Conservation (phyloP, 1,284 basidiomycete genomes). For the Cystobasidiaceae sp. region DNA sequence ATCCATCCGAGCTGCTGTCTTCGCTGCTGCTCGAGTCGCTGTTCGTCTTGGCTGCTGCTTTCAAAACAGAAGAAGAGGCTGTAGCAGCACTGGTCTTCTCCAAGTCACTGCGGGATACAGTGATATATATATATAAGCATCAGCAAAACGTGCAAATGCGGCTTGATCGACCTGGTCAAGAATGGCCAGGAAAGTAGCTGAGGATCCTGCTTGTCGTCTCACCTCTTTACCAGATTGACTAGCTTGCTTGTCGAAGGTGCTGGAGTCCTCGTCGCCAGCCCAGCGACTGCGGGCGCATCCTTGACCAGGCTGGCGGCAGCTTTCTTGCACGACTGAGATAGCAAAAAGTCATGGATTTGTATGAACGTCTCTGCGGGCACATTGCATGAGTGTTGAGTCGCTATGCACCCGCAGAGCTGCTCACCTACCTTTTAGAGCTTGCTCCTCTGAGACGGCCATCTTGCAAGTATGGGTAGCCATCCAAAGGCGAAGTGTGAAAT, state of each 20-base stretch:
- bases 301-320: constrained; percentile 45
- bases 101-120: neutral
- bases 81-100: neutral
- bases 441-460: constrained; percentile 11
- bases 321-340: constrained; percentile 58
- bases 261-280: constrained; percentile 1
- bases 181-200: too few relatives aligned
- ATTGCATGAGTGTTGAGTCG: neutral
- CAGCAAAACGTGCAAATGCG: too few relatives aligned
- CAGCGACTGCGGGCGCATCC: constrained; percentile 33
- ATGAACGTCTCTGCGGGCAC: constrained; percentile 43
- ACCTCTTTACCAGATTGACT: constrained; percentile 8
- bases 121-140: too few relatives aligned
- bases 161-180: too few relatives aligned
- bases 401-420: neutral
- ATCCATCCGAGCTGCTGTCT: neutral
- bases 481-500: neutral
- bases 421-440: constrained; percentile 7
- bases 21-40: neutral
- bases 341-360: constrained; percentile 65
- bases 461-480: neutral
- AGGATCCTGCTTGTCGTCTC: too few relatives aligned
- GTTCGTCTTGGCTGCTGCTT: neutral
- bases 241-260: constrained; percentile 9
- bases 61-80: neutral